Evolutionary conservation across 129 eudicot species (phyloP), one percentile per base, ranked within the genome.

Genomic region (Cynara cardunculus): DNA sequence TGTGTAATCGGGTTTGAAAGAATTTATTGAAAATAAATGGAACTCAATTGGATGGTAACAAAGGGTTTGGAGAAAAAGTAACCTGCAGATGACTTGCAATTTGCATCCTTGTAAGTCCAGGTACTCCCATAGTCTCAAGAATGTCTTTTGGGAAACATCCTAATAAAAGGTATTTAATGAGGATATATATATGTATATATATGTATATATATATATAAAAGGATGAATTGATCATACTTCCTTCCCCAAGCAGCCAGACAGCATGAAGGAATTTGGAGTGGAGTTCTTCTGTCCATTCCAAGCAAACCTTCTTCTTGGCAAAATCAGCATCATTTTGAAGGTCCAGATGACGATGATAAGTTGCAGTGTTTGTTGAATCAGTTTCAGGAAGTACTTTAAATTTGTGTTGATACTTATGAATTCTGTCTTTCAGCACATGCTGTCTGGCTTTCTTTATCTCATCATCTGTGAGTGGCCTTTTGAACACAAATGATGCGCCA

Each of bases 11-110:
- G n/a, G n/a, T n/a, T n/a, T n/a, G n/a, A n/a, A n/a, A n/a, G n/a
- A n/a, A n/a, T n/a, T n/a, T n/a, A n/a, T n/a, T n/a, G n/a, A n/a
- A n/a, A n/a, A n/a, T n/a, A n/a, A n/a, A n/a, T n/a, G n/a, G n/a
- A n/a, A n/a, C n/a, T n/a, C n/a, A n/a, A n/a, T n/a, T n/a, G n/a
- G n/a, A n/a, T n/a, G n/a, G n/a, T n/a, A n/a, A n/a, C n/a, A n/a
- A 71, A 71, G 3, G 34, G 13, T 10, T 37, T 72, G 0, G 2
- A 25, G 26, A 30, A 28, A 44, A 46, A 8, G 78, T 13, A 79
- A 86, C 89, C 89, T 86, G 89, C 26, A 86, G 77, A 77, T 83
- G 89, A 74, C 85, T 80, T 22, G 87, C 86, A 22, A 86, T 84
- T 64, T 86, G 89, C 74, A 75, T 69, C 72, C 84, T 82, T 24